phyloP scores from a whole-genome alignment of 108 stramenopile genomes.

The Skeletonema potamos region DNA sequence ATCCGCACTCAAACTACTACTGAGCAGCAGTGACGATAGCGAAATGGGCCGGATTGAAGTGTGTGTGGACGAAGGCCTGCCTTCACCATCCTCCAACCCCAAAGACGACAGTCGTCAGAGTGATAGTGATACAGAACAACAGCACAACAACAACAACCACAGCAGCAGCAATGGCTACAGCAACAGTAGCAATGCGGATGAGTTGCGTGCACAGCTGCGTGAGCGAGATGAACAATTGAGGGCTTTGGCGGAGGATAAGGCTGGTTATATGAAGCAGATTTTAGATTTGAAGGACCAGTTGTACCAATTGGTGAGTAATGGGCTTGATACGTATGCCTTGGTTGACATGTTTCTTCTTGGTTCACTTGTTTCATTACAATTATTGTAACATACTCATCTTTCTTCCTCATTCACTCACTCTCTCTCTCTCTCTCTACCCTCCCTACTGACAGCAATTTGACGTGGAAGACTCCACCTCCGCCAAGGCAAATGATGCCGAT shows the following conservation, averaged over 20 bases:
- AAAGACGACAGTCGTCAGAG: neutral
- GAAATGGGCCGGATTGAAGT: neutral
- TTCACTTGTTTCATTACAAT: neutral
- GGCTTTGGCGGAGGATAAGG: conserved; percentile 64
- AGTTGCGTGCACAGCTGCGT: conserved; percentile 27
- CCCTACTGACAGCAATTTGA: conserved; percentile 44
- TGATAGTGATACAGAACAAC: conserved; percentile 15
- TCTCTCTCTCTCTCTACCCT: neutral
- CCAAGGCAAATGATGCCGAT: conserved; percentile 38
- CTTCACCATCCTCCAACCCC: neutral
- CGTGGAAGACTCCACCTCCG: conserved; percentile 59
- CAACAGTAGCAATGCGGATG: conserved; percentile 33
- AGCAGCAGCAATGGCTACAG: conserved; percentile 3
- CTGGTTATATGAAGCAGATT: conserved; percentile 58
- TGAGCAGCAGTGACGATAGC: neutral
- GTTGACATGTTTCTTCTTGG: neutral
- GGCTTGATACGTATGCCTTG: neutral
- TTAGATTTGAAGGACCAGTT: conserved; percentile 74
- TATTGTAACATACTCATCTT: too few relatives aligned
- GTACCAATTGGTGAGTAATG: conserved; percentile 50
- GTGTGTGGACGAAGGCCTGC: neutral
- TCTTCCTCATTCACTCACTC: neutral
- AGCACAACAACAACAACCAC: conserved; percentile 9
- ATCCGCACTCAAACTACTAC: too few relatives aligned
- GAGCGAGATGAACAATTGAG: conserved; percentile 58